phyloP scores from a whole-genome alignment of 2,329 filamentous ascomycete genomes.

The Corinectria fuckeliana region DNA sequence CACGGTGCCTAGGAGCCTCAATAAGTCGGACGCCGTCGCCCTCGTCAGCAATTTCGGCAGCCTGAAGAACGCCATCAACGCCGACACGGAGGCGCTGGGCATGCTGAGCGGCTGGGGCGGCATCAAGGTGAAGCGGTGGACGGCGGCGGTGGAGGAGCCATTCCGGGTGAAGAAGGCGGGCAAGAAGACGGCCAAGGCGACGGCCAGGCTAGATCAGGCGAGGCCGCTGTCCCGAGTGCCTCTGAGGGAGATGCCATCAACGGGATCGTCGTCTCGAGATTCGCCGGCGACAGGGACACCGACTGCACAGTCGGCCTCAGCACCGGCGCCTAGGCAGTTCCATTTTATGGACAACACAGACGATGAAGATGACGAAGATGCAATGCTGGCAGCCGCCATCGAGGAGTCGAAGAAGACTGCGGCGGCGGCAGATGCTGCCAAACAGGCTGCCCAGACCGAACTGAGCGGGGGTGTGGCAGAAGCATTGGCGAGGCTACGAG shows the following conservation, averaged over 20 bases:
- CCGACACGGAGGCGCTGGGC: constrained; percentile 82
- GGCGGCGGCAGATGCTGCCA: constrained; percentile 38
- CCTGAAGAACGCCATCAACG: constrained; percentile 85
- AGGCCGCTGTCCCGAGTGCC: constrained; percentile 49
- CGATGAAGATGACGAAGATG: constrained; percentile 56
- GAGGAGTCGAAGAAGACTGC: constrained; percentile 53
- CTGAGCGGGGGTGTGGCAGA: constrained; percentile 66
- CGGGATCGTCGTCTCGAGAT: constrained; percentile 27
- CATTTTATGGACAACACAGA: constrained; percentile 51
- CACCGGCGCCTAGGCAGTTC: constrained; percentile 40
- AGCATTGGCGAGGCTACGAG: constrained; percentile 64
- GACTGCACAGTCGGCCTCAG: constrained; percentile 15
- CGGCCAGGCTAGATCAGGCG: constrained; percentile 46
- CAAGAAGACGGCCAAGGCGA: constrained; percentile 48
- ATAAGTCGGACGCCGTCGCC: constrained; percentile 92
- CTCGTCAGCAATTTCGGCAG: constrained; percentile 93
- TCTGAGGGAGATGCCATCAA: constrained; percentile 47
- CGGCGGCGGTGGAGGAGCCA: constrained; percentile 79
- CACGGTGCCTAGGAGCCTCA: constrained; percentile 86
- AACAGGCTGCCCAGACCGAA: constrained; percentile 30
- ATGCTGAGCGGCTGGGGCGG: constrained; percentile 93
- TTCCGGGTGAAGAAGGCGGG: constrained; percentile 78
- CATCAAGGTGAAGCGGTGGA: constrained; percentile 92
- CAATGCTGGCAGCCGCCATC: constrained; percentile 55
- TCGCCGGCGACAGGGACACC: constrained; percentile 25